Percentiles rank a stretch among this genome's conserved stretches.
These are phyloP conservation scores for Pseudogymnoascus sp. DNA, from an alignment of 2,329 filamentous ascomycete genomes.

Conservation along the genomic window DNA sequence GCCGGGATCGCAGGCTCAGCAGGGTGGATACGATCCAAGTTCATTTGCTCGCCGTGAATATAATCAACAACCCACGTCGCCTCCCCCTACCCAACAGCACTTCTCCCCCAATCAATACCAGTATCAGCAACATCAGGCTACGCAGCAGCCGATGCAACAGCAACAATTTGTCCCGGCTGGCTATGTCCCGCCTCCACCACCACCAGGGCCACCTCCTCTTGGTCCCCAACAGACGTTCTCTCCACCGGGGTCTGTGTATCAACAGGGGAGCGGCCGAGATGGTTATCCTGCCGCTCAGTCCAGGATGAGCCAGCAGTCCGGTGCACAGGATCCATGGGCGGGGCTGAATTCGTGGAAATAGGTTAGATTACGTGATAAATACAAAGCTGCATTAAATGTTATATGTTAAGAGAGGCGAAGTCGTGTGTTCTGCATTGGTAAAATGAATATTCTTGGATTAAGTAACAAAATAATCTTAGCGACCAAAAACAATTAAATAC, in stretches of 20 bases:
- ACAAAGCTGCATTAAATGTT: background rate
- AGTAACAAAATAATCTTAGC: background rate
- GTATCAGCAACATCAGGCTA: conserved; percentile 17
- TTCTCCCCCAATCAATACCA: conserved; percentile 22
- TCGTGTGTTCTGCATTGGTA: background rate
- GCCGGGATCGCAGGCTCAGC: conserved; percentile 43
- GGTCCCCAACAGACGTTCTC: conserved; percentile 43
- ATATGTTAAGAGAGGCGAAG: background rate
- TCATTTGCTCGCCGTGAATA: conserved; percentile 23
- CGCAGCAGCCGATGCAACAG: conserved; percentile 35
- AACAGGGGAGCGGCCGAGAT: conserved; percentile 48
- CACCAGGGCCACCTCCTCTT: conserved; percentile 51
- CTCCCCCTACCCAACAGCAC: conserved; percentile 49
- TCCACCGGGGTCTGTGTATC: conserved; percentile 33
- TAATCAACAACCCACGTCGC: conserved; percentile 39
- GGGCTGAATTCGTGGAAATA: conserved; percentile 63
- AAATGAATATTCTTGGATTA: background rate
- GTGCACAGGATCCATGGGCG: conserved; percentile 55
- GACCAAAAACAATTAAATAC: background rate
- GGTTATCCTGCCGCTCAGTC: conserved; percentile 29
- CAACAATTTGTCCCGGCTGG: conserved; percentile 46
- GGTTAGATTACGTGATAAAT: conserved; percentile 5
- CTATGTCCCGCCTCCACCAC: conserved; percentile 59
- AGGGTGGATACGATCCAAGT: conserved; percentile 35
- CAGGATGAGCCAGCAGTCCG: conserved; percentile 24